A percentile compares a stretch with the other conserved stretches of the same genome.
Evolutionary conservation across 2,329 filamentous ascomycete genomes (phyloP).

Genomic region (Xylariomycetidae sp.): DNA sequence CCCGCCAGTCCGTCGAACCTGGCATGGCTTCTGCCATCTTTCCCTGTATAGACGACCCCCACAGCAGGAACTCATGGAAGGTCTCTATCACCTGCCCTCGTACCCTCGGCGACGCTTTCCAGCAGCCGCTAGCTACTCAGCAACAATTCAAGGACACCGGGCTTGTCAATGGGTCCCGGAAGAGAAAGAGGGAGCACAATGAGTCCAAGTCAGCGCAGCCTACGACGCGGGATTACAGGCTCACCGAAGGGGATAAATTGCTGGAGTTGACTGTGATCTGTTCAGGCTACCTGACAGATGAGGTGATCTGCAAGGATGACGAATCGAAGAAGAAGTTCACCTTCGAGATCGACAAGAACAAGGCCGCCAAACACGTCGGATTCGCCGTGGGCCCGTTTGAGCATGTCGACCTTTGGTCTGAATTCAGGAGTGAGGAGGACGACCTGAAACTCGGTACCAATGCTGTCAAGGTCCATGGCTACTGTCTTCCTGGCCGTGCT

Average conservation of each 20-base stretch:
- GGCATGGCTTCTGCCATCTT: slow-evolving; percentile 84
- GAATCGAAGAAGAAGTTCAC: slow-evolving; percentile 81
- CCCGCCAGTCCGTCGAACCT: slow-evolving; percentile 71
- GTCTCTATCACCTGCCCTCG: slow-evolving; percentile 81
- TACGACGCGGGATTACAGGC: slow-evolving; percentile 28
- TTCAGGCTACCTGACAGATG: slow-evolving; percentile 83
- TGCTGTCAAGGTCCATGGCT: slow-evolving; percentile 84
- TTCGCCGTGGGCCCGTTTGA: slow-evolving; percentile 95
- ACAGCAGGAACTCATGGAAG: slow-evolving; percentile 79
- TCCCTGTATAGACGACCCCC: slow-evolving; percentile 84
- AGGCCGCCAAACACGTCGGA: slow-evolving; percentile 83
- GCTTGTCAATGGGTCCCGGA: slow-evolving; percentile 27
- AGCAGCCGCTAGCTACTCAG: slow-evolving; percentile 41
- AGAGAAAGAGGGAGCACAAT: slow-evolving; percentile 36
- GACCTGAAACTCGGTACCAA: slow-evolving; percentile 87
- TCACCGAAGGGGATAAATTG: slow-evolving; percentile 75
- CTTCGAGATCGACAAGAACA: slow-evolving; percentile 70
- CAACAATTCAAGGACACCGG: slow-evolving; percentile 17
- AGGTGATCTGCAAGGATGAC: slow-evolving; percentile 71
- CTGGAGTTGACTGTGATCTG: slow-evolving; percentile 88
- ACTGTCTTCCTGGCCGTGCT: slow-evolving; percentile 78
- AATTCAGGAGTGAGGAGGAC: slow-evolving; percentile 84
- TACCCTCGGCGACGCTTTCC: slow-evolving; percentile 75
- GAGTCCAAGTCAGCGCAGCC: slow-evolving; percentile 39
- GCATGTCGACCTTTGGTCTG: slow-evolving; percentile 77